Percentiles rank a stretch among this genome's conserved stretches.
Conservation (phyloP, 306 rosid species). For the Cucumis melo region DNA sequence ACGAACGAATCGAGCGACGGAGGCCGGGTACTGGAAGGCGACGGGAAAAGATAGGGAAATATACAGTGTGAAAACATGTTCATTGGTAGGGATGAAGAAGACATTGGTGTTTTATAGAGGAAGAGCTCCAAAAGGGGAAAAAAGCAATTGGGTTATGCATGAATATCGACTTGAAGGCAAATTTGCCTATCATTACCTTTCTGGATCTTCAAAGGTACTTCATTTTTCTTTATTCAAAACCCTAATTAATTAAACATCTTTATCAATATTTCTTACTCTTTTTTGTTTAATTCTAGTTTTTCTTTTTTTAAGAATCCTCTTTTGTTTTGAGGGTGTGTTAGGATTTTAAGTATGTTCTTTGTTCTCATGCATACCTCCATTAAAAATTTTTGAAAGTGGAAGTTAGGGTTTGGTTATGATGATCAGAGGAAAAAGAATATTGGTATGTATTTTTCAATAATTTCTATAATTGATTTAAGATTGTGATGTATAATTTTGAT, state of each 20-base stretch:
- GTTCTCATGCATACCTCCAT: not conserved
- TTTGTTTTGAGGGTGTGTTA: no score
- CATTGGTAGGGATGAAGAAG: slow-evolving; percentile 92
- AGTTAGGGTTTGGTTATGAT: not conserved
- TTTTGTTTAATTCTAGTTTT: no score
- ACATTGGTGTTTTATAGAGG: slow-evolving; percentile 86
- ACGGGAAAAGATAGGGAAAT: slow-evolving; percentile 93
- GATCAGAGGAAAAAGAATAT: not conserved
- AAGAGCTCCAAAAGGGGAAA: slow-evolving; percentile 87
- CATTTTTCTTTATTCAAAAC: not conserved
- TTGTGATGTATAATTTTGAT: no score
- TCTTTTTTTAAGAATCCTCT: no score
- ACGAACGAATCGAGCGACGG: slow-evolving; percentile 79
- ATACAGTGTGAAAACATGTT: slow-evolving; percentile 53
- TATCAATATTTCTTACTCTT: no score
- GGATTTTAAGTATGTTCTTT: no score
- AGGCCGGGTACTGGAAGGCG: slow-evolving; percentile 98
- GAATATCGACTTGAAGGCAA: slow-evolving; percentile 97
- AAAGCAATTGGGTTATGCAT: slow-evolving; percentile 96
- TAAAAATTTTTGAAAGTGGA: not conserved
- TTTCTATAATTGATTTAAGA: no score
- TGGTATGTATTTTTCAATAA: no score
- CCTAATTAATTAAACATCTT: no score
- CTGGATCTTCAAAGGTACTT: slow-evolving; percentile 52
- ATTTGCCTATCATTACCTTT: slow-evolving; percentile 77